Conservation (phyloP, 1,139 yeast species). For the Wickerhamomyces sp. region DNA sequence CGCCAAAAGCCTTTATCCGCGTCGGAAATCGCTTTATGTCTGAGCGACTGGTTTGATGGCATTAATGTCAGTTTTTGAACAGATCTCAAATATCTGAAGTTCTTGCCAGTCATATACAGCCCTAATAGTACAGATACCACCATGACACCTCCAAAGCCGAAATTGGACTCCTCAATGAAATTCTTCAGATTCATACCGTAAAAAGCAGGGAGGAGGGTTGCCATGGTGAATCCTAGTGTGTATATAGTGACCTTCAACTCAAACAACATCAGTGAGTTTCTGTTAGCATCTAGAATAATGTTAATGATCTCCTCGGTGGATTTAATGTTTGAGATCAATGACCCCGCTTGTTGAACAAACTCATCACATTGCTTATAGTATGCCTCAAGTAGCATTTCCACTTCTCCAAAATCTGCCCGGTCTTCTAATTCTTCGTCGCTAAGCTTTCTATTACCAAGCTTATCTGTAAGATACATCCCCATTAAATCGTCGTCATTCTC, state of each 20-base stretch:
- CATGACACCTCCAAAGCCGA: constrained; percentile 42
- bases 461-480: constrained; percentile 61
- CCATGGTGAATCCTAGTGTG: constrained; percentile 51
- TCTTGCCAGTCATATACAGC: constrained; percentile 33
- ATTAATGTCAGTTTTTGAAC: constrained; percentile 44
- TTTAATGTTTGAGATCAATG: constrained; percentile 61
- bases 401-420: constrained; percentile 54
- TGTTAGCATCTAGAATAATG: constrained; percentile 71
- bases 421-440: constrained; percentile 22
- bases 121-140: constrained; percentile 36
- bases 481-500: constrained; percentile 79
- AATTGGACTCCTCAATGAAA: constrained; percentile 62
- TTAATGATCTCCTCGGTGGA: constrained; percentile 81
- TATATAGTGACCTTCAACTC: constrained; percentile 67
- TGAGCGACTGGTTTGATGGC: constrained; percentile 20
- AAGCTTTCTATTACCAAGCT: constrained; percentile 17
- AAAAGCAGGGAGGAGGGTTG: constrained; percentile 68
- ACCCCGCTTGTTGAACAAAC: constrained; percentile 74
- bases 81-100: constrained; percentile 36
- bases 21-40: not conserved
- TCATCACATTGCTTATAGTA: constrained; percentile 78
- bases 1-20: not conserved
- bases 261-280: constrained; percentile 72
- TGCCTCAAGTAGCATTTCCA: constrained; percentile 70
- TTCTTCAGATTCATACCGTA: constrained; percentile 82